Percentiles rank a stretch among this genome's conserved stretches.
These are phyloP conservation scores for Perkinsus marinus DNA, from an alignment of 169 alveolate genomes.

Conservation along the genomic window DNA sequence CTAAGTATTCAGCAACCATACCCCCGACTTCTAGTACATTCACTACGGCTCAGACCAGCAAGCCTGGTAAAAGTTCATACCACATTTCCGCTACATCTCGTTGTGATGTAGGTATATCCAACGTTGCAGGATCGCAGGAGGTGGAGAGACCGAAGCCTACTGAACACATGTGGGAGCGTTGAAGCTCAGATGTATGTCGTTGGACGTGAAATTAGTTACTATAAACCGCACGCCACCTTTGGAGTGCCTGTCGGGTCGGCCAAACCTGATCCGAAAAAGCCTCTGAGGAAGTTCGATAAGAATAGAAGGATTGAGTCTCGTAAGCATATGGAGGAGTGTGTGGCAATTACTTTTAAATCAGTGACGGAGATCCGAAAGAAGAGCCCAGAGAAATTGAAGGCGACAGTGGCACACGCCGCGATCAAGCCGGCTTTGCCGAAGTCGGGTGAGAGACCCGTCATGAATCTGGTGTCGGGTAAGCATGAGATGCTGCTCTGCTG, in stretches of 20 bases:
- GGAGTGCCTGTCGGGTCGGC: slow-evolving; percentile 53
- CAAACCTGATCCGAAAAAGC: slow-evolving; percentile 30
- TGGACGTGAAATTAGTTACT: slow-evolving; percentile 1
- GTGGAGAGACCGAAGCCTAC: slow-evolving; percentile 34
- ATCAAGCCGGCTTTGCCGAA: slow-evolving; percentile 54
- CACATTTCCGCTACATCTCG: too few species aligned
- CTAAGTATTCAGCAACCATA: slow-evolving; percentile 45
- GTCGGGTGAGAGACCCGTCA: slow-evolving; percentile 60
- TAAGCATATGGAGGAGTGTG: neutral
- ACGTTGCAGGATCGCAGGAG: slow-evolving; percentile 43
- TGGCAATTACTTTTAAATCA: neutral
- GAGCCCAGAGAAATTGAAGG: slow-evolving; percentile 3
- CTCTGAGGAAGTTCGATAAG: neutral
- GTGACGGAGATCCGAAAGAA: neutral
- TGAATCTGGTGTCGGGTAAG: slow-evolving; percentile 42
- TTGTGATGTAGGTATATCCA: slow-evolving; percentile 30
- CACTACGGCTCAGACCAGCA: slow-evolving; percentile 52
- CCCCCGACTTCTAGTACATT: slow-evolving; percentile 69
- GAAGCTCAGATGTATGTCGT: too few species aligned
- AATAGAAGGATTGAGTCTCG: neutral
- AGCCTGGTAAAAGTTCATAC: slow-evolving; percentile 19
- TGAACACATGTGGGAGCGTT: slow-evolving; percentile 23
- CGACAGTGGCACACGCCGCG: neutral
- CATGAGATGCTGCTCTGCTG: too few species aligned
- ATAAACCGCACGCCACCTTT: slow-evolving; percentile 42